phyloP scores from a whole-genome alignment of 1,284 basidiomycete species.

The Blastosporella zonata region DNA sequence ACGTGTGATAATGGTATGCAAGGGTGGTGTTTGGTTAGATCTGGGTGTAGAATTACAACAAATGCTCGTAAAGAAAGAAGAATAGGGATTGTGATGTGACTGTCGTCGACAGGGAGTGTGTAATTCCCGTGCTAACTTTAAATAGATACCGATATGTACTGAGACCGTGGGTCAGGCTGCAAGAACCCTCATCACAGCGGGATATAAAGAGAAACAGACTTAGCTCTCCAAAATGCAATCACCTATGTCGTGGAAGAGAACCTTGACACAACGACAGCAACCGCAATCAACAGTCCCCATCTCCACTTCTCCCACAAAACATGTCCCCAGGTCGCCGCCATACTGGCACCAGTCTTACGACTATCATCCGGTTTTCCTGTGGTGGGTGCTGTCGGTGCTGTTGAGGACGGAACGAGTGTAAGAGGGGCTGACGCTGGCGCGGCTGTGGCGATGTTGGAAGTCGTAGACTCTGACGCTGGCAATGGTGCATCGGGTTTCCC shows the following conservation, averaged over 20 bases:
- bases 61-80: slow-evolving; percentile 8
- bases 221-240: not conserved
- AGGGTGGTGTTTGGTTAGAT: slow-evolving; percentile 10
- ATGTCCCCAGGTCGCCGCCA: slow-evolving; percentile 56
- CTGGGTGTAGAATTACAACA: slow-evolving; percentile 17
- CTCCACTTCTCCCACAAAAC: slow-evolving; percentile 81
- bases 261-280: slow-evolving; percentile 73
- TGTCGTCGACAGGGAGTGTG: not conserved
- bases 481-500: slow-evolving; percentile 41
- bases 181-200: not conserved
- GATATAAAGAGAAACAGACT: slow-evolving; percentile 8
- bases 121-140: slow-evolving; percentile 4
- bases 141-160: slow-evolving; percentile 10
- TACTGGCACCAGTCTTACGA: slow-evolving; percentile 33
- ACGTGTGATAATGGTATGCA: slow-evolving; percentile 2
- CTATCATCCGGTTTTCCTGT: slow-evolving; percentile 22
- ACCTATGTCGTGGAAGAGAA: slow-evolving; percentile 40
- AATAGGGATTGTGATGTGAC: slow-evolving; percentile 17
- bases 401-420: slow-evolving; percentile 2
- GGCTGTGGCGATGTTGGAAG: slow-evolving; percentile 2
- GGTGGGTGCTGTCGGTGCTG: slow-evolving; percentile 9
- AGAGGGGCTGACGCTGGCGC: slow-evolving; percentile 4
- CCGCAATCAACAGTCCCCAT: slow-evolving; percentile 72
- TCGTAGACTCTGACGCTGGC: slow-evolving; percentile 9
- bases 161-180: not conserved